Percentiles rank a stretch among this genome's conserved stretches.
phyloP scores from a whole-genome alignment of 352 stramenopile genomes.

The Phytophthora podocarpi region DNA sequence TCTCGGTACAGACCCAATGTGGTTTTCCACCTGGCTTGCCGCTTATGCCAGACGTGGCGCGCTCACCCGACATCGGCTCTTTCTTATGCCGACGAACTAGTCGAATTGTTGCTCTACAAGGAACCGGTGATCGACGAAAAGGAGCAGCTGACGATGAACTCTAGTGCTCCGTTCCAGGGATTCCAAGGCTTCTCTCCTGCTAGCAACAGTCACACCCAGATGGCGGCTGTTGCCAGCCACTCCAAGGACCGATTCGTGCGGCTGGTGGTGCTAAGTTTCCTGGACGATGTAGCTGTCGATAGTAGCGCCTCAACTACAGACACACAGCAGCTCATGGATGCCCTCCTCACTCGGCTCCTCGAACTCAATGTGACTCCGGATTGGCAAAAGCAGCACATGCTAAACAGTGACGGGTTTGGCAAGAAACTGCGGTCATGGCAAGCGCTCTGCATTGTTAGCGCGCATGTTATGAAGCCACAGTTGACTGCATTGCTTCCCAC shows the following conservation, averaged over 20 bases:
- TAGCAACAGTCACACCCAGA: constrained; percentile 19
- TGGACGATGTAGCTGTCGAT: constrained; percentile 60
- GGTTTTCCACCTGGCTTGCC: constrained; percentile 77
- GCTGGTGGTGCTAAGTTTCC: constrained; percentile 66
- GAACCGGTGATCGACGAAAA: constrained; percentile 78
- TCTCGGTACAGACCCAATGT: constrained; percentile 71
- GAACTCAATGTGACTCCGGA: constrained; percentile 62
- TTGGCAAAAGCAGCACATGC: constrained; percentile 83
- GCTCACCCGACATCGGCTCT: constrained; percentile 49
- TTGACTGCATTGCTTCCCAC: constrained; percentile 27
- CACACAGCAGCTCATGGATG: constrained; percentile 42
- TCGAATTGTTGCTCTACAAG: constrained; percentile 76
- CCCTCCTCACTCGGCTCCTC: constrained; percentile 47
- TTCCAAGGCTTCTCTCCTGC: constrained; percentile 25
- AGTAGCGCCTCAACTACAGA: not conserved
- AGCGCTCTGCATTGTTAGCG: constrained; percentile 72
- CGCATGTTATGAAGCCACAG: constrained; percentile 42
- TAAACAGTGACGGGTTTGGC: constrained; percentile 85
- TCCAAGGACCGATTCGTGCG: constrained; percentile 74
- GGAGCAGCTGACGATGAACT: constrained; percentile 43
- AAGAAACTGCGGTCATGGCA: constrained; percentile 81
- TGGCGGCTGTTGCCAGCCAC: constrained; percentile 28
- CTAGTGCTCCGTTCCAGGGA: constrained; percentile 23
- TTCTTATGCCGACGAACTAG: constrained; percentile 67
- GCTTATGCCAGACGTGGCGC: constrained; percentile 70